Evolutionary conservation across 2,329 filamentous ascomycete species (phyloP).

Genomic region (Trichoderma afroharzianum): DNA sequence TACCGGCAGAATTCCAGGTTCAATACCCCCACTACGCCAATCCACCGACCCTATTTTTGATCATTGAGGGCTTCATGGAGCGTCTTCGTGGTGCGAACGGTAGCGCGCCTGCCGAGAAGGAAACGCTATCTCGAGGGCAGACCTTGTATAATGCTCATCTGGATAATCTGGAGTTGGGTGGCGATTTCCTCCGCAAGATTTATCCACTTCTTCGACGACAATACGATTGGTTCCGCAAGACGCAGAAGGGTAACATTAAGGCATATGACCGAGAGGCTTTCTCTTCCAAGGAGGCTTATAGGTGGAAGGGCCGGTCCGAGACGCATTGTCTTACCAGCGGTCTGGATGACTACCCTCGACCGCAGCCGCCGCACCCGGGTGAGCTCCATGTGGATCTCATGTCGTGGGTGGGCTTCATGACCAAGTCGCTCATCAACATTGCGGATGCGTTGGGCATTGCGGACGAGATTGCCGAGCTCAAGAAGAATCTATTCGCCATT

Average conservation of each 20-base stretch:
- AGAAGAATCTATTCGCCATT: conserved; percentile 71
- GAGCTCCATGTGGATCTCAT: conserved; percentile 95
- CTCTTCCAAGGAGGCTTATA: conserved; percentile 86
- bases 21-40: conserved; percentile 98
- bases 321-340: conserved; percentile 89
- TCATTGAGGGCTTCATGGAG: conserved; percentile 79
- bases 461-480: conserved; percentile 73
- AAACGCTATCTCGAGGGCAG: conserved; percentile 41
- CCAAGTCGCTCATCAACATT: conserved; percentile 76
- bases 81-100: conserved; percentile 62
- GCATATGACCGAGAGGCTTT: conserved; percentile 86
- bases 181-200: conserved; percentile 68
- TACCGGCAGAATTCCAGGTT: conserved; percentile 85
- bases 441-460: conserved; percentile 68
- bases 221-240: conserved; percentile 92
- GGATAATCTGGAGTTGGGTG: conserved; percentile 62
- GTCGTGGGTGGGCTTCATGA: conserved; percentile 97
- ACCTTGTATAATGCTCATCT: conserved; percentile 61
- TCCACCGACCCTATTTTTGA: conserved; percentile 88
- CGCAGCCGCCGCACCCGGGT: conserved; percentile 89
- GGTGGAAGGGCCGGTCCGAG: conserved; percentile 87
- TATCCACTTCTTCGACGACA: conserved; percentile 87
- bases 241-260: conserved; percentile 85
- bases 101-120: conserved; percentile 40
- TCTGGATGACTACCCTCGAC: conserved; percentile 91